phyloP scores from a whole-genome alignment of 352 stramenopile genomes.

The Paralagenidium karlingii region DNA sequence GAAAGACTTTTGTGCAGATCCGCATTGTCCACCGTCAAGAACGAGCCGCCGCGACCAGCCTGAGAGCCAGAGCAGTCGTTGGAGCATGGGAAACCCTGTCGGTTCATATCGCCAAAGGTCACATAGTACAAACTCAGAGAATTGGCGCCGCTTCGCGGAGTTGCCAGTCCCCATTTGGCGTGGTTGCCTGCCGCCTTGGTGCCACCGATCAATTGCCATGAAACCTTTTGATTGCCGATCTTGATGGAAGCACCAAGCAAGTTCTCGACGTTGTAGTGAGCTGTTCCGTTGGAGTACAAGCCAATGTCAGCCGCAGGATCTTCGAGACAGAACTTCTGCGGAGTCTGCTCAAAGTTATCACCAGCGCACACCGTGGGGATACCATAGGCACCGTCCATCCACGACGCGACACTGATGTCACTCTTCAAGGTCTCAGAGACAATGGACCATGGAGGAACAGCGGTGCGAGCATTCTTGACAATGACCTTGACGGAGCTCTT shows the following conservation, averaged over 20 bases:
- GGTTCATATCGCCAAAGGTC: slow-evolving; percentile 68
- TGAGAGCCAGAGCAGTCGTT: slow-evolving; percentile 54
- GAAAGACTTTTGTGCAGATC: slow-evolving; percentile 39
- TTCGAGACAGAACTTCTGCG: slow-evolving; percentile 45
- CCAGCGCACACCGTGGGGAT: slow-evolving; percentile 65
- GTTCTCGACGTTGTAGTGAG: slow-evolving; percentile 67
- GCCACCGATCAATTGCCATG: slow-evolving; percentile 53
- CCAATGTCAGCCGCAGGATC: slow-evolving; percentile 18
- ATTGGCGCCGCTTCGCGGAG: slow-evolving; percentile 17
- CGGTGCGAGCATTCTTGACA: slow-evolving; percentile 37
- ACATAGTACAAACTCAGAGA: slow-evolving; percentile 15
- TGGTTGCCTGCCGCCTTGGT: slow-evolving; percentile 40
- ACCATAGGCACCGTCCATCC: slow-evolving; percentile 62
- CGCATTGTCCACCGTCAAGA: slow-evolving; percentile 35
- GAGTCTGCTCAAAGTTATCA: slow-evolving; percentile 28
- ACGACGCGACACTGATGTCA: slow-evolving; percentile 66
- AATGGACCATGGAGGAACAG: slow-evolving; percentile 55
- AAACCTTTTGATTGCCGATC: slow-evolving; percentile 13
- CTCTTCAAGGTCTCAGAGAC: slow-evolving; percentile 30
- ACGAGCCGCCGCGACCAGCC: slow-evolving; percentile 51
- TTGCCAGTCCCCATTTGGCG: slow-evolving; percentile 60
- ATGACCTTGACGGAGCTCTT: slow-evolving; percentile 13
- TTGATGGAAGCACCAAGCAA: slow-evolving; percentile 27
- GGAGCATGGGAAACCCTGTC: slow-evolving; percentile 75
- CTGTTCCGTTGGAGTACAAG: slow-evolving; percentile 24